These are phyloP conservation scores for Naganishia sp. DNA, from an alignment of 1,284 basidiomycete genomes.

Conservation along the genomic window DNA sequence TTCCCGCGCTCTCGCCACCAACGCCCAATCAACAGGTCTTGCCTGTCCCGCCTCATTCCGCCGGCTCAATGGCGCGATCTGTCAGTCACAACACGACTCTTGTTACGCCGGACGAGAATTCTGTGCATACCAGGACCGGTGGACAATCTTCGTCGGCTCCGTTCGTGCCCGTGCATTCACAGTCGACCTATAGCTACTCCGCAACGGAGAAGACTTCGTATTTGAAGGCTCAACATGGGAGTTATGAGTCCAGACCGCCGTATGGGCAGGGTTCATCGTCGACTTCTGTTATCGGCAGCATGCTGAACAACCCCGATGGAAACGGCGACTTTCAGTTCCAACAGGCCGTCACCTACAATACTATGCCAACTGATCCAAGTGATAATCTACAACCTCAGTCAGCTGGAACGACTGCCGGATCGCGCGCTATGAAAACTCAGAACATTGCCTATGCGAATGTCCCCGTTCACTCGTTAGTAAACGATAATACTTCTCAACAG, in stretches of 20 bases:
- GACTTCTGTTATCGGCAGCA: background rate
- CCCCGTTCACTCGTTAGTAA: constrained; percentile 3
- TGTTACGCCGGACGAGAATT: constrained; percentile 17
- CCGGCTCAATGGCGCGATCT: constrained; percentile 2
- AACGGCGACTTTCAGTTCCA: background rate
- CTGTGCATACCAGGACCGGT: background rate
- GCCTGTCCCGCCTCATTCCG: constrained; percentile 1
- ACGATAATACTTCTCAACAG: constrained; percentile 17
- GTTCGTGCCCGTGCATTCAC: constrained; percentile 5
- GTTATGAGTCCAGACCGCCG: background rate
- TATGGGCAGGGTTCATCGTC: background rate
- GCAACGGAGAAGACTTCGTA: constrained; percentile 3
- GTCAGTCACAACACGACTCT: constrained; percentile 11
- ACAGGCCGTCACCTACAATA: background rate
- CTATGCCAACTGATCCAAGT: background rate
- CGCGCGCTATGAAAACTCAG: background rate
- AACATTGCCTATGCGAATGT: constrained; percentile 29
- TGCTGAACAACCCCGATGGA: background rate
- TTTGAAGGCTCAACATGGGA: background rate
- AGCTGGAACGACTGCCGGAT: background rate
- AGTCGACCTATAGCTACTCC: background rate
- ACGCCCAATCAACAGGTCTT: background rate
- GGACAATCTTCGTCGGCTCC: background rate
- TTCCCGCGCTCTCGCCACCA: constrained; percentile 23
- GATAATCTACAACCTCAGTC: constrained; percentile 28